Evolutionary conservation across 805 yeast genomes (phyloP).

Genomic region (Ogataea trehalophila): DNA sequence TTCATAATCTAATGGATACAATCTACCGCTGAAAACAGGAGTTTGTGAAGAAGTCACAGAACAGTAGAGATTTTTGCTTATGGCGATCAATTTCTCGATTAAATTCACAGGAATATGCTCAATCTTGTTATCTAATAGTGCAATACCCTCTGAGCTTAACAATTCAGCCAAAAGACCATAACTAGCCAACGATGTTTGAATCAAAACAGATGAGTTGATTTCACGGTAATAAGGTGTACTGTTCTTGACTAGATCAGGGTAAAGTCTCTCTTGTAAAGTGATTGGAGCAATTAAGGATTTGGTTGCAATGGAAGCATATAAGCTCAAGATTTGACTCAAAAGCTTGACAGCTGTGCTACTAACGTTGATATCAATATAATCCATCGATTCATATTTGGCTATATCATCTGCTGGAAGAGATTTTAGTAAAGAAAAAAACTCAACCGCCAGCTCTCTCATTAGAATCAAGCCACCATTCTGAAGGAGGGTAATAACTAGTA

Average conservation of each 20-base stretch:
- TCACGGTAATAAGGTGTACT: slow-evolving; percentile 24
- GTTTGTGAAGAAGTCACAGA: slow-evolving; percentile 32
- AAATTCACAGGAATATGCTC: slow-evolving; percentile 33
- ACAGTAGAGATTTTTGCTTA: slow-evolving; percentile 39
- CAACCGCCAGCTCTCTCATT: slow-evolving; percentile 25
- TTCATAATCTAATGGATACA: slow-evolving; percentile 34
- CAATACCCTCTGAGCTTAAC: slow-evolving; percentile 25
- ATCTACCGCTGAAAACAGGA: slow-evolving; percentile 31
- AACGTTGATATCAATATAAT: slow-evolving; percentile 22
- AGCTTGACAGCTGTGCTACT: slow-evolving; percentile 22
- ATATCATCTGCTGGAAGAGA: slow-evolving; percentile 13
- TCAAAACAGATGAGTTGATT: slow-evolving; percentile 21
- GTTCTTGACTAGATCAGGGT: slow-evolving; percentile 31
- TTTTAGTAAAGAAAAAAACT: slow-evolving; percentile 22
- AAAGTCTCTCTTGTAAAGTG: slow-evolving; percentile 33
- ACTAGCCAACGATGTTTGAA: slow-evolving; percentile 38
- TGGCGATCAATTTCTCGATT: slow-evolving; percentile 40
- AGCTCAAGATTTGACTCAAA: slow-evolving; percentile 30
- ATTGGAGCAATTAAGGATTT: slow-evolving; percentile 31
- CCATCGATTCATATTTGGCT: slow-evolving; percentile 13
- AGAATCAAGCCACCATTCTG: slow-evolving; percentile 44
- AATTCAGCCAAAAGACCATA: slow-evolving; percentile 35
- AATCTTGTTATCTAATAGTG: slow-evolving; percentile 15
- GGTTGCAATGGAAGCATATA: slow-evolving; percentile 42
- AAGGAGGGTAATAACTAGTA: slow-evolving; percentile 44